Conservation (phyloP, 164 flowering plant species). For the Vitis rupestris region DNA sequence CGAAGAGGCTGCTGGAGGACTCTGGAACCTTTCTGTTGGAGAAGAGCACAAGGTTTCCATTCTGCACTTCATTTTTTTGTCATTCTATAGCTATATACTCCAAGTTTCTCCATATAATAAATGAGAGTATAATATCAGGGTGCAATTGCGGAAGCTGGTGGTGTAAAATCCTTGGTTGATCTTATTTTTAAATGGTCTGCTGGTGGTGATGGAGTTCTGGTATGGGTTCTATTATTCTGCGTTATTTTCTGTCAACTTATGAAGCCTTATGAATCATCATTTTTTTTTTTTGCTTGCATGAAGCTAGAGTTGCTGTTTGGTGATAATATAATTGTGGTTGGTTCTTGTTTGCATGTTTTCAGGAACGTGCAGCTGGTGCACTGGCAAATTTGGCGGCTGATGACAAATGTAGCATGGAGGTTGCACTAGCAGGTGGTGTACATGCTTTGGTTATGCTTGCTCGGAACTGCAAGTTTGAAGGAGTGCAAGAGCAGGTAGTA, state of each 20-base stretch:
- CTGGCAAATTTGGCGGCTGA: conserved; percentile 98
- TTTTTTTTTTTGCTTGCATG: neutral
- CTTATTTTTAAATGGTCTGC: conserved; percentile 90
- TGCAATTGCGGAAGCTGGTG: conserved; percentile 97
- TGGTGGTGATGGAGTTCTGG: conserved; percentile 95
- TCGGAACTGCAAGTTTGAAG: conserved; percentile 84
- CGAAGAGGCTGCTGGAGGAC: conserved; percentile 99
- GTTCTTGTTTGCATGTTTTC: conserved; percentile 1
- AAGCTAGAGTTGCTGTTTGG: neutral
- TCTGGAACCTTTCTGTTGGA: conserved; percentile 98
- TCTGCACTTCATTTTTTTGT: neutral
- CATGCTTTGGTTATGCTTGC: conserved; percentile 97
- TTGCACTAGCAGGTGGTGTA: conserved; percentile 89
- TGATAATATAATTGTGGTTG: neutral
- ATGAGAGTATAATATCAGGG: conserved; percentile 44
- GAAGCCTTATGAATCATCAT: neutral
- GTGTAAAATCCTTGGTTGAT: conserved; percentile 89
- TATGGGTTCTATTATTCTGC: conserved; percentile 27
- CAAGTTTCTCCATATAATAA: neutral
- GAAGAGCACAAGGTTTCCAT: conserved; percentile 93
- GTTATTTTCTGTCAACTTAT: neutral
- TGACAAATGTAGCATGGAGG: conserved; percentile 94
- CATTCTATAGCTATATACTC: neutral
- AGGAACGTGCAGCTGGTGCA: conserved; percentile 99
- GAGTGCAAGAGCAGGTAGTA: conserved; percentile 95